Conservation (phyloP, 2,329 filamentous ascomycete genomes). For the Tolypocladium paradoxum region DNA sequence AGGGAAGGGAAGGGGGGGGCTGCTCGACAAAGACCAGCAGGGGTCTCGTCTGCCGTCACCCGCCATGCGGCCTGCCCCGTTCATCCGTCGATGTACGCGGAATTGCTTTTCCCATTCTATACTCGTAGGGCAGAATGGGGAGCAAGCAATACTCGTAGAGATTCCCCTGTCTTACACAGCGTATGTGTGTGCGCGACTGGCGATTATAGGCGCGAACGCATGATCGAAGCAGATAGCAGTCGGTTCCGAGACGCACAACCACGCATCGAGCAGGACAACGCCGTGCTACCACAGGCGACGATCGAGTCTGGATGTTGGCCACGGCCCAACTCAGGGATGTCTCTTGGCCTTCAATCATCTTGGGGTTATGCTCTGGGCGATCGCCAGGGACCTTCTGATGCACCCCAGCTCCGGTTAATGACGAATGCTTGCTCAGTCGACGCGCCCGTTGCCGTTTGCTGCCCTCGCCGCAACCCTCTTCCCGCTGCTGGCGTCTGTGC, state of each 20-base stretch:
- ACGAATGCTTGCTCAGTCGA: neutral
- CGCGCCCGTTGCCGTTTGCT: neutral
- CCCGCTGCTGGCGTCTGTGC: neutral
- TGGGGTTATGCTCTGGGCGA: neutral
- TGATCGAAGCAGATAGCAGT: neutral
- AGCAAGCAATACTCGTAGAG: neutral
- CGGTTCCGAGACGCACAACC: neutral
- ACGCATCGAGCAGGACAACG: neutral
- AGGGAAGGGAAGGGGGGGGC: neutral
- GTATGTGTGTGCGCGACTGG: neutral
- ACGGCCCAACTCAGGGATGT: neutral
- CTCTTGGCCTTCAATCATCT: neutral
- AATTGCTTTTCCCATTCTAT: neutral
- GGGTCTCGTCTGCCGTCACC: neutral
- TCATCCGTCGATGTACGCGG: neutral
- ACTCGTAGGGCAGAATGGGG: neutral
- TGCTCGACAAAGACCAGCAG: neutral
- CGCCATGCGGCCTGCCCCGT: neutral
- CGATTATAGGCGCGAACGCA: neutral
- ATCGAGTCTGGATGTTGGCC: neutral
- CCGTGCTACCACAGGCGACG: neutral
- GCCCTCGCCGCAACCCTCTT: neutral
- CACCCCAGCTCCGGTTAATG: constrained; percentile 5
- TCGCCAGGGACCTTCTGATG: constrained; percentile 2
- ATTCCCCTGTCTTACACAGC: neutral